Evolutionary conservation across 306 rosid species (phyloP).

Genomic region (Ammopiptanthus mongolicus): DNA sequence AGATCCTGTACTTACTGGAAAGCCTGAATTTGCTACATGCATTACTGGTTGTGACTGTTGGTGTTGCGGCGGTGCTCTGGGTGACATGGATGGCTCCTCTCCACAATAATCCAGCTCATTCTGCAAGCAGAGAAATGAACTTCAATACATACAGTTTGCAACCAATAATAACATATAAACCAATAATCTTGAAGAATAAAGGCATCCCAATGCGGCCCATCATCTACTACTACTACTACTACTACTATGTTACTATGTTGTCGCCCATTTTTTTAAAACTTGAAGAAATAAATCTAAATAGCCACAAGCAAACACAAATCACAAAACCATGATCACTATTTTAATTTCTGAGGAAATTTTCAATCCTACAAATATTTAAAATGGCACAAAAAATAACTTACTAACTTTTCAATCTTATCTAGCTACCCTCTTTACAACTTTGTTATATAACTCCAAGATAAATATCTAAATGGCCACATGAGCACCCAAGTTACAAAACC

Average conservation of each 20-base stretch:
- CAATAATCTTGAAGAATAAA: neutral
- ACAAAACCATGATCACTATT: neutral
- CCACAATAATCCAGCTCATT: slow-evolving; percentile 74
- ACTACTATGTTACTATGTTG: neutral
- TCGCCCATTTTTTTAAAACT: neutral
- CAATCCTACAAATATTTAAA: neutral
- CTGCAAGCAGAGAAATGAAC: slow-evolving; percentile 33
- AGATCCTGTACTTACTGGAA: slow-evolving; percentile 51
- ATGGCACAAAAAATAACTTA: neutral
- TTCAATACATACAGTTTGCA: neutral
- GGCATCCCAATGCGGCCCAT: slow-evolving; percentile 1
- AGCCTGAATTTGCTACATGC: slow-evolving; percentile 45
- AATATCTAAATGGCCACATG: neutral
- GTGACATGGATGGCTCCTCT: slow-evolving; percentile 79
- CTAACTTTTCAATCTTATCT: neutral
- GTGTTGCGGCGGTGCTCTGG: slow-evolving; percentile 50
- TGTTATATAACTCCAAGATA: neutral
- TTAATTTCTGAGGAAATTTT: neutral
- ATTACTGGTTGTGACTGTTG: slow-evolving; percentile 54
- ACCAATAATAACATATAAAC: slow-evolving; percentile 1
- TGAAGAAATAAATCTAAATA: neutral
- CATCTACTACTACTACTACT: neutral
- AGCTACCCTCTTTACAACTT: neutral
- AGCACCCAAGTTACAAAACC: neutral
- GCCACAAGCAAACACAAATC: neutral